phyloP scores from a whole-genome alignment of 176 grass and related monocot species.

The Carex scoparia region DNA sequence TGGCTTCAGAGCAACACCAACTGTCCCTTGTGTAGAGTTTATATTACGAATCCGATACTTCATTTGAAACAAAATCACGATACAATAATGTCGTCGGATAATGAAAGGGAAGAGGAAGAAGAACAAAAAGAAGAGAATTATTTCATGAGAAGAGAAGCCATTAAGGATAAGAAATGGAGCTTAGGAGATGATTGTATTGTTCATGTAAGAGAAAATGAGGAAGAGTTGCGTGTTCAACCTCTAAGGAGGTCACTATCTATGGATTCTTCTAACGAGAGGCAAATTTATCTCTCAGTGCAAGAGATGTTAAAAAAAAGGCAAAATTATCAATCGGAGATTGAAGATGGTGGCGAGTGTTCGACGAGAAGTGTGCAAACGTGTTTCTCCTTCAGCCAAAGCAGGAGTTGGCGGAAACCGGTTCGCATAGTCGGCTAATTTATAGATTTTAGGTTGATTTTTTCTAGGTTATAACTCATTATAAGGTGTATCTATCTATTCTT shows the following conservation, averaged over 20 bases:
- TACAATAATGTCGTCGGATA: neutral
- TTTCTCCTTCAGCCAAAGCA: constrained; percentile 17
- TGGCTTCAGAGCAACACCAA: constrained; percentile 75
- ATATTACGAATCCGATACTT: constrained; percentile 9
- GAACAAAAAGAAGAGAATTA: neutral
- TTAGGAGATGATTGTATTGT: constrained; percentile 39
- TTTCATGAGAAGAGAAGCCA: neutral
- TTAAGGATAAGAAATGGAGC: constrained; percentile 21
- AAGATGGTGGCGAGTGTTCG: constrained; percentile 12
- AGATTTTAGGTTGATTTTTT: neutral
- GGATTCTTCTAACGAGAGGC: constrained; percentile 54
- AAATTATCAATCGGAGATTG: neutral
- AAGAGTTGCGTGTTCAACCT: constrained; percentile 8
- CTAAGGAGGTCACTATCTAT: constrained; percentile 71
- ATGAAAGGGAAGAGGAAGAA: neutral
- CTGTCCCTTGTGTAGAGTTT: constrained; percentile 77
- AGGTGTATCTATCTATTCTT: neutral
- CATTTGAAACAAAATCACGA: neutral
- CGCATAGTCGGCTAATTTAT: neutral
- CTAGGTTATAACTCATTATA: neutral
- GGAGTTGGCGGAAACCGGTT: constrained; percentile 17
- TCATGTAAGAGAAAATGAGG: constrained; percentile 14
- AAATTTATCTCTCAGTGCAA: constrained; percentile 54
- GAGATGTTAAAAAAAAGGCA: constrained; percentile 34
- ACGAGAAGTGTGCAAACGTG: neutral